Base-by-base conservation (phyloP, 2,329 filamentous ascomycete species). In the Fusarium chlamydosporum region DNA sequence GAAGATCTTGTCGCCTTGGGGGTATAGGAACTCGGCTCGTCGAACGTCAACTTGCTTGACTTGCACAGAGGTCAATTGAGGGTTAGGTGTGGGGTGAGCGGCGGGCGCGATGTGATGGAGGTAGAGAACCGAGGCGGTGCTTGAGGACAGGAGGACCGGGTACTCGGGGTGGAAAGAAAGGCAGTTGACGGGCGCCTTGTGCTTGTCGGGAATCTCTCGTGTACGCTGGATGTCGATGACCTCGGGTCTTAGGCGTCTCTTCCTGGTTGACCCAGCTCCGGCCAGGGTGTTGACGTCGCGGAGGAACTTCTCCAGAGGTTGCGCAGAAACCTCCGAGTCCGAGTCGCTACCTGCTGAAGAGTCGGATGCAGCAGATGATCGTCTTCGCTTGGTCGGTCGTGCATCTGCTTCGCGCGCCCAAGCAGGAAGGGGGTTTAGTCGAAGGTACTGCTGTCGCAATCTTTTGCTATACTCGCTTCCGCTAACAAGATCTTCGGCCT, bases 101-200 rank as follows among this genome's bases (percentile, higher is more conserved):
- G 87, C 88, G 42, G 91, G 92, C 38, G 91, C 91, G 72, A 98
- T 88, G 77, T 97, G 94, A 79, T 99, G 94, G 45, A 99, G 86
- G 78, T 92, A 94, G 56, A 98, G 85, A 6, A 94, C 91, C 20
- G 93, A 93, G 52, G 93, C 92, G 56, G 91, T 91, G 62, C 94
- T 96, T 13, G 94, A 93, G 26, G 96, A 97, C 61, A 98, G 88
- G 29, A 99, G 88, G 16, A 99, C 89, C 6, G 96, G 93, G 76
- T 94, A 91, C 71, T 89, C 85, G 31, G 95, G 94, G 80, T 99
- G 96, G 85, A 98, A 97, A 11, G 90, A 90, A 35, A 99, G 87
- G 41, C 91, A 93, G 40, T 90, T 91, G 71, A 98, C 90, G 12
- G 93, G 87, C 18, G 92, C 92, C 79, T 89, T 90, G 79, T 96